Evolutionary conservation across 306 rosid species (phyloP).

Genomic region (Corylus avellana): DNA sequence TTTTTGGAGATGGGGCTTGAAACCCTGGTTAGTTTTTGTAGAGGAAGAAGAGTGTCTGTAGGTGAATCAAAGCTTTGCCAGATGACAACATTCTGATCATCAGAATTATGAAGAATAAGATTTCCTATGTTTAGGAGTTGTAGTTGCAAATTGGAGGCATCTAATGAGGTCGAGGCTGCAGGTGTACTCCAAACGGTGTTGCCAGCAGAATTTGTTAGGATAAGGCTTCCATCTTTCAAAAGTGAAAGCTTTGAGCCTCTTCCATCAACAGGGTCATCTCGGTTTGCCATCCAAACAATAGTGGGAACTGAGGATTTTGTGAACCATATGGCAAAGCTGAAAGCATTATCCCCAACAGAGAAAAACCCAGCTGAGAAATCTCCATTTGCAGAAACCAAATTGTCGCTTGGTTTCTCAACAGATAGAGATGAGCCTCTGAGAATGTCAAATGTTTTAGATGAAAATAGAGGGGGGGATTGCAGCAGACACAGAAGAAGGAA

Average conservation of each 20-base stretch:
- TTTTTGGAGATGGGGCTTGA: constrained; percentile 26
- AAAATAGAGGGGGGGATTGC: constrained; percentile 12
- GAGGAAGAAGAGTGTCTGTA: constrained; percentile 56
- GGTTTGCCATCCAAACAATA: constrained; percentile 60
- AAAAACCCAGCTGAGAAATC: constrained; percentile 52
- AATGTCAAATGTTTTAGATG: constrained; percentile 32
- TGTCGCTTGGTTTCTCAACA: constrained; percentile 36
- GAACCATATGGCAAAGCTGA: constrained; percentile 56
- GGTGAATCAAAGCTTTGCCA: constrained; percentile 63
- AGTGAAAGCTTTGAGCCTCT: constrained; percentile 44
- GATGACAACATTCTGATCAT: constrained; percentile 4
- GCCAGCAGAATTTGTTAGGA: constrained; percentile 42
- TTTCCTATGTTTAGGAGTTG: constrained; percentile 44
- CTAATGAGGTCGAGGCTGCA: neutral
- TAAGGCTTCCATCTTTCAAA: constrained; percentile 38
- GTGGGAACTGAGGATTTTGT: constrained; percentile 30
- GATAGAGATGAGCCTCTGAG: constrained; percentile 44
- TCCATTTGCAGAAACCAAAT: constrained; percentile 40
- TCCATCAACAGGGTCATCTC: constrained; percentile 56
- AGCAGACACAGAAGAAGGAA: constrained; percentile 11
- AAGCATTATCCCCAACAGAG: constrained; percentile 54
- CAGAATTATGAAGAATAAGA: constrained; percentile 29
- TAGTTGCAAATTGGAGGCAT: constrained; percentile 2
- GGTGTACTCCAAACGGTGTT: constrained; percentile 42
- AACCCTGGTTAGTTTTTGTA: constrained; percentile 32